Conservation (phyloP, 2,329 filamentous ascomycete species). For the Scorias spongiosa region DNA sequence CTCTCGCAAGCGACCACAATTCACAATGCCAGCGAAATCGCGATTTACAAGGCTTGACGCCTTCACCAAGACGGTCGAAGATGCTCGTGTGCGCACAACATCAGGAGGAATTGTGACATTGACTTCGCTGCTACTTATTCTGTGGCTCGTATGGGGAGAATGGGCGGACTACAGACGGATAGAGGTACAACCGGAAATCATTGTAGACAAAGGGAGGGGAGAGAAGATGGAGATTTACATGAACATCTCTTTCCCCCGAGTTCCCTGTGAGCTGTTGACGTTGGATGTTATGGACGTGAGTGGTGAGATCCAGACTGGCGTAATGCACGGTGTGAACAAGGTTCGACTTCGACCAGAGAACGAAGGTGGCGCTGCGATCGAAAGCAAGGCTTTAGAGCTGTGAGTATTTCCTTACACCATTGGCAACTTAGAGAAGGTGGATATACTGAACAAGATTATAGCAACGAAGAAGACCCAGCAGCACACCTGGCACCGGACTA, state of each 20-base stretch:
- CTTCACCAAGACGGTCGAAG: slow-evolving; percentile 98
- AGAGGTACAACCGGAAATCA: slow-evolving; percentile 74
- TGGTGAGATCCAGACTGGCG: slow-evolving; percentile 87
- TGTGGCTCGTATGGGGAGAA: slow-evolving; percentile 87
- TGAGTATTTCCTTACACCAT: slow-evolving; percentile 25
- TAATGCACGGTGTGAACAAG: slow-evolving; percentile 85
- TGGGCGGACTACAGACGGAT: slow-evolving; percentile 86
- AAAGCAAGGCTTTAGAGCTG: slow-evolving; percentile 53
- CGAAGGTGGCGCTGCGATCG: slow-evolving; percentile 64
- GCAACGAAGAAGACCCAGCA: slow-evolving; percentile 51
- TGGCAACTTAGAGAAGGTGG: not conserved
- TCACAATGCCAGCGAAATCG: slow-evolving; percentile 69
- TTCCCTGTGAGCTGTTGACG: slow-evolving; percentile 89
- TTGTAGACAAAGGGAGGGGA: slow-evolving; percentile 93
- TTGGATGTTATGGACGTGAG: slow-evolving; percentile 99
- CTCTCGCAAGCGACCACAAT: too few relatives aligned
- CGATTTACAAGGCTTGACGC: slow-evolving; percentile 93
- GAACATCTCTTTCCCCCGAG: slow-evolving; percentile 85
- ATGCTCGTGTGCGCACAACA: slow-evolving; percentile 89
- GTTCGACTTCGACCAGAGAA: slow-evolving; percentile 58
- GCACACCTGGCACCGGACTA: slow-evolving; percentile 80
- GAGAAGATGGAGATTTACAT: slow-evolving; percentile 99
- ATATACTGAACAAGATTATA: slow-evolving; percentile 16
- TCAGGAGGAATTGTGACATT: slow-evolving; percentile 93
- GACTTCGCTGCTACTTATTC: slow-evolving; percentile 68